Evolutionary conservation across 306 rosid genomes (phyloP).

Genomic region (Casuarina cunninghamiana): DNA sequence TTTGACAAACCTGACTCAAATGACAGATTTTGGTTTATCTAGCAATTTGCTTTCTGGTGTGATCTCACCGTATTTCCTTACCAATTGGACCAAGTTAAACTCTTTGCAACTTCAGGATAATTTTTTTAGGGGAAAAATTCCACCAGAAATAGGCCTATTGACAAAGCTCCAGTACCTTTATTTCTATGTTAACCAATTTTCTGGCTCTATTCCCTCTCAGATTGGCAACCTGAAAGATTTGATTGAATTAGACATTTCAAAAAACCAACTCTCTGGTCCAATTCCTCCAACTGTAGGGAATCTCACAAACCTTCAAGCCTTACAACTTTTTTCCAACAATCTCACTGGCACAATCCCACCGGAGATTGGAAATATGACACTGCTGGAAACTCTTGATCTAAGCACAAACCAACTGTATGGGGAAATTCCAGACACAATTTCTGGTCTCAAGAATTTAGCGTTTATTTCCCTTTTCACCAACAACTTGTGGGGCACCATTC

Average conservation of each 20-base stretch:
- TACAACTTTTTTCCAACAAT: constrained; percentile 43
- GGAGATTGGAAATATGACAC: constrained; percentile 56
- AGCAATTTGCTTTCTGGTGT: constrained; percentile 48
- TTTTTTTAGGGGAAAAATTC: constrained; percentile 35
- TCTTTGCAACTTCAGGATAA: constrained; percentile 67
- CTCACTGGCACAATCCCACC: not conserved
- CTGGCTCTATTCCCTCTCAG: constrained; percentile 43
- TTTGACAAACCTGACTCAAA: constrained; percentile 31
- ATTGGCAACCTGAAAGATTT: constrained; percentile 20
- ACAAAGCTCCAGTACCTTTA: constrained; percentile 33
- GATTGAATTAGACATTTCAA: constrained; percentile 40
- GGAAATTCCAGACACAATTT: constrained; percentile 44
- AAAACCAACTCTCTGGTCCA: constrained; percentile 45
- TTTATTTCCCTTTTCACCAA: constrained; percentile 52
- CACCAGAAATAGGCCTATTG: constrained; percentile 7
- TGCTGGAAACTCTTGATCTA: constrained; percentile 43
- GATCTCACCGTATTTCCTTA: constrained; percentile 43
- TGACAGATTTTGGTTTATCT: constrained; percentile 45
- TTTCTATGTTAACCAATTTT: constrained; percentile 33
- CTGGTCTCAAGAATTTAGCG: constrained; percentile 23
- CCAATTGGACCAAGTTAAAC: constrained; percentile 51
- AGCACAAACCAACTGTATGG: constrained; percentile 2
- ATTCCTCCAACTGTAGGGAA: constrained; percentile 11
- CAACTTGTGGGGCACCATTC: constrained; percentile 49
- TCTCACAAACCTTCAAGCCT: constrained; percentile 35